A percentile compares a stretch with the other conserved stretches of the same genome.
phyloP scores from a whole-genome alignment of 2,329 filamentous ascomycete species.

The Plenodomus lindquistii region DNA sequence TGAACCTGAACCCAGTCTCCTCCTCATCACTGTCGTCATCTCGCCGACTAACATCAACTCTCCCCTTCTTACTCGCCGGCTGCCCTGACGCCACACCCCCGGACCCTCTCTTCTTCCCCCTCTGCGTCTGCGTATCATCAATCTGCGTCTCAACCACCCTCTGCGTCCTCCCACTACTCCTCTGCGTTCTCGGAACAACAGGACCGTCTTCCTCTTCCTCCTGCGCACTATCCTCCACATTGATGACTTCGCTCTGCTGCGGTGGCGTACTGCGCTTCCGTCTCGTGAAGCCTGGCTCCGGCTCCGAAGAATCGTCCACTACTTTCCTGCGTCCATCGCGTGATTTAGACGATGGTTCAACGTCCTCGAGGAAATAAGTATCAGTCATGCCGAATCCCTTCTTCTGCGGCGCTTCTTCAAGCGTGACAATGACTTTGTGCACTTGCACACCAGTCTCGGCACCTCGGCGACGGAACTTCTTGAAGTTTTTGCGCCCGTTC shows the following conservation, averaged over 20 bases:
- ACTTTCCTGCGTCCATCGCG: constrained; percentile 11
- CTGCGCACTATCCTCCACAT: constrained; percentile 37
- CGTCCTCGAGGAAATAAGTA: constrained; percentile 70
- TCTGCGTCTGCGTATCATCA: constrained; percentile 32
- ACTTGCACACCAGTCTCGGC: constrained; percentile 46
- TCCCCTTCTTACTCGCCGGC: constrained; percentile 35
- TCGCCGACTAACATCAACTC: constrained; percentile 20
- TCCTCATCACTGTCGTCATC: constrained; percentile 61
- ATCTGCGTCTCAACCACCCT: constrained; percentile 36
- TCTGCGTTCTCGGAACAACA: constrained; percentile 17
- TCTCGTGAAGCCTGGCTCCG: constrained; percentile 34
- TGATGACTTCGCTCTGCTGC: constrained; percentile 22
- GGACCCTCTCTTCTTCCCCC: constrained; percentile 35
- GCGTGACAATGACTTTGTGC: constrained; percentile 66
- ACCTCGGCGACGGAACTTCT: constrained; percentile 69
- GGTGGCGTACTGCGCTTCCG: constrained; percentile 18
- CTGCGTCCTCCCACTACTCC: constrained; percentile 30
- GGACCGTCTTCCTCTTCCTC: constrained; percentile 33
- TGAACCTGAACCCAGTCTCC: constrained; percentile 60
- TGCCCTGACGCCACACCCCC: constrained; percentile 23
- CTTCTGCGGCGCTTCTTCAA: constrained; percentile 68
- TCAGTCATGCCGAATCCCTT: constrained; percentile 76
- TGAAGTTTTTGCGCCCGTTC: constrained; percentile 97
- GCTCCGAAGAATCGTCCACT: constrained; percentile 28
- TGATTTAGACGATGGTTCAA: constrained; percentile 21